These are phyloP conservation scores for Psidium guajava DNA, from an alignment of 345 rosid species.

Conservation along the genomic window DNA sequence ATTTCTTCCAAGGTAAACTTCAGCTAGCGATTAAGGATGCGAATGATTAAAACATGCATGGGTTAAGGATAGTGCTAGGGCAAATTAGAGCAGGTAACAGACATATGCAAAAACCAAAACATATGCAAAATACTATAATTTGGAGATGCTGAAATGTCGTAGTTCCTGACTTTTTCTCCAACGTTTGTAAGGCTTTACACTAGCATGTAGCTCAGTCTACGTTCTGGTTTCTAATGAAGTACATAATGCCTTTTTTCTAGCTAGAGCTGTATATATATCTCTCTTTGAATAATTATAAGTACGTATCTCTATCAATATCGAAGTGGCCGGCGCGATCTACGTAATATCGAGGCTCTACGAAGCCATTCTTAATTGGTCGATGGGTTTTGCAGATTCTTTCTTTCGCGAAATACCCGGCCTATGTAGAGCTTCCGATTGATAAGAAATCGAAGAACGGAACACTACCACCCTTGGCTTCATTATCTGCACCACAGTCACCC, in stretches of 20 bases:
- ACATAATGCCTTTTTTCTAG: not conserved
- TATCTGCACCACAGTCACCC: not conserved
- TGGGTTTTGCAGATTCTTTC: not conserved
- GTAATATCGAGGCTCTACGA: not conserved
- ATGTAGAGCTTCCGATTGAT: not conserved
- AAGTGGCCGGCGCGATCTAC: not conserved
- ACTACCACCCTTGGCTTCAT: not conserved
- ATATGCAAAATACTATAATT: not conserved
- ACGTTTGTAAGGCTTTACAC: not conserved
- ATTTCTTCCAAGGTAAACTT: not conserved
- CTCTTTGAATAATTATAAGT: not conserved
- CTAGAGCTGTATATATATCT: not conserved
- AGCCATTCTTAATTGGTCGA: not conserved
- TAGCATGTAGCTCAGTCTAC: not conserved
- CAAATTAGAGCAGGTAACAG: not conserved
- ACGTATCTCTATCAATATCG: not conserved
- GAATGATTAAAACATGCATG: not conserved
- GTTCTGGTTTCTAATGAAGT: not conserved
- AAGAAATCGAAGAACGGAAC: slow-evolving; percentile 12
- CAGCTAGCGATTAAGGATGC: not conserved
- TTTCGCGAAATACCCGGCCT: not conserved
- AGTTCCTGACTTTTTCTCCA: not conserved
- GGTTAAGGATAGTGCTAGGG: not conserved
- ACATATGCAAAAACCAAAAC: not conserved
- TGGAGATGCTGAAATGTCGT: not conserved